These are phyloP conservation scores for Lobosporangium transversale DNA, from an alignment of 192 early-diverging fungal species.

Conservation along the genomic window DNA sequence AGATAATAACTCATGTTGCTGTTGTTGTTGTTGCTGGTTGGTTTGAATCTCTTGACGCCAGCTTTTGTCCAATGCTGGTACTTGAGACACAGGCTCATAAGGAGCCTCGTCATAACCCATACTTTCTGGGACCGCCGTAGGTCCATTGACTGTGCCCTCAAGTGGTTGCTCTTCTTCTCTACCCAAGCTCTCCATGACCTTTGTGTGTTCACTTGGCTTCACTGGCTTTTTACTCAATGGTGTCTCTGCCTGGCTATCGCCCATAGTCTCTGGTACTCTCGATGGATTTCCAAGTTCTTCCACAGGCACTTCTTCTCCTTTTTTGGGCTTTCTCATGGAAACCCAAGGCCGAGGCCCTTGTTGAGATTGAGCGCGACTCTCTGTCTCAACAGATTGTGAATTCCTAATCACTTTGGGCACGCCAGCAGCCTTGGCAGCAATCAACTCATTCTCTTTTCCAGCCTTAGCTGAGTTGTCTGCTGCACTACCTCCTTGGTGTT, in stretches of 20 bases:
- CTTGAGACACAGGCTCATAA: slow-evolving; percentile 9
- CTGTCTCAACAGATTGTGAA: slow-evolving; percentile 12
- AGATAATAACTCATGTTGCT: background rate
- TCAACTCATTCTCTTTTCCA: background rate
- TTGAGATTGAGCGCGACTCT: slow-evolving; percentile 6
- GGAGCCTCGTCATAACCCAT: slow-evolving; percentile 18
- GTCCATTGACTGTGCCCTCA: slow-evolving; percentile 36
- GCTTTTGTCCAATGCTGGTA: slow-evolving; percentile 4
- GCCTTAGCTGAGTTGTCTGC: background rate
- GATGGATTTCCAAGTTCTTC: slow-evolving; percentile 21
- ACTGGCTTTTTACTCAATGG: background rate
- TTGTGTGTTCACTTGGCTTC: background rate
- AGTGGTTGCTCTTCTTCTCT: slow-evolving; percentile 5
- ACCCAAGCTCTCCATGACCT: slow-evolving; percentile 23
- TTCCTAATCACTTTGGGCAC: slow-evolving; percentile 5
- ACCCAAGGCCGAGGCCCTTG: slow-evolving; percentile 20
- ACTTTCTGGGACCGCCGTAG: slow-evolving; percentile 16
- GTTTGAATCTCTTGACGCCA: slow-evolving; percentile 17
- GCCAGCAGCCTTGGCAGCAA: slow-evolving; percentile 10
- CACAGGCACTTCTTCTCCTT: background rate
- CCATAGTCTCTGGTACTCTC: slow-evolving; percentile 13
- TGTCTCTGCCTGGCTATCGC: background rate
- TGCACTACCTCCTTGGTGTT: background rate
- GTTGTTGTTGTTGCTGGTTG: slow-evolving; percentile 9
- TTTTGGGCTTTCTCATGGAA: slow-evolving; percentile 7